Evolutionary conservation across 495 filamentous ascomycete species (phyloP), one percentile per base, ranked within the genome.

Genomic region (Tirmania nivea): DNA sequence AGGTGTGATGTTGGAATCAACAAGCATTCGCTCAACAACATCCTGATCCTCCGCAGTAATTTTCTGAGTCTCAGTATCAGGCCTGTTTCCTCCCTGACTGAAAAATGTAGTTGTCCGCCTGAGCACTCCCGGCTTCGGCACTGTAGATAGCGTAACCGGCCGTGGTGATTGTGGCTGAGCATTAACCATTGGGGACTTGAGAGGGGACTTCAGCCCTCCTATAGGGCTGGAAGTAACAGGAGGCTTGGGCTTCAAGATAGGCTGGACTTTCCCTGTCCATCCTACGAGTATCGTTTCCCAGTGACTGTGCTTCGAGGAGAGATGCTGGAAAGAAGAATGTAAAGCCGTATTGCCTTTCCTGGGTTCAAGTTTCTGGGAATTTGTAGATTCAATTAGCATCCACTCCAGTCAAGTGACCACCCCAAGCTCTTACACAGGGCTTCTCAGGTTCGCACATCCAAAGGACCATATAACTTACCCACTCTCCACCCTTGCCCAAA

Each of bases 201-300:
- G 25, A 31, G 25, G 25, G 25, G 25, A 31, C 25, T 31, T 31
- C 25, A 31, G 25, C 2, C 25, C 25, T 66, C 0, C 83, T 82
- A 39, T 86, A 73, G 4, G 85, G 84, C 3, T 79, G 79, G 16
- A 83, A 78, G 17, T 78, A 76, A 54, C 79, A 78, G 64, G 2
- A 3, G 39, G 39, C 74, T 78, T n/a, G 71, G 50, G 3, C 68
- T 59, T 5, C 17, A 8, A 14, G 39, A 45, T 45, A 14, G 39
- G 39, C 52, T 82, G 75, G 48, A 95, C 82, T 65, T 95, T 87
- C 35, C 88, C 88, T 1, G 88, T 89, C 88, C 88, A 95, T 17
- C 82, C 87, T 50, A 95, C 81, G 1, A 94, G 71, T 0, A 80
- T 86, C 68, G 92, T 86, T 59, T 83, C 81, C 85, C 85, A 95